These are phyloP conservation scores for Saturnispora silvae DNA, from an alignment of 805 yeast species.

Conservation along the genomic window DNA sequence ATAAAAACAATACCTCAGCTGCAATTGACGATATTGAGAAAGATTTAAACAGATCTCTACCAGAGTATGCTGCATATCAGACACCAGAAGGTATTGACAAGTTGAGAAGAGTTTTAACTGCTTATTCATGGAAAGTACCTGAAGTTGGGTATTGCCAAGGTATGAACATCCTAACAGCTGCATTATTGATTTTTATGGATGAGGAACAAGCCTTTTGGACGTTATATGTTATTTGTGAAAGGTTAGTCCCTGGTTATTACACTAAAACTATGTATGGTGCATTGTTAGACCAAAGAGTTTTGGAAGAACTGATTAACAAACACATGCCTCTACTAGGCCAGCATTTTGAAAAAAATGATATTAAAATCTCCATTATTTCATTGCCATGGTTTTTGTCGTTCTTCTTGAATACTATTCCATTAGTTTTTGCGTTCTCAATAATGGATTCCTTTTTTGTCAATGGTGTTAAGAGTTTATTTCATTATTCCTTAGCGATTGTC, in stretches of 20 bases:
- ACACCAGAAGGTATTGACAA: slow-evolving; percentile 73
- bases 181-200: slow-evolving; percentile 69
- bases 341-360: slow-evolving; percentile 68
- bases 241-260: slow-evolving; percentile 87
- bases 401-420: slow-evolving; percentile 87
- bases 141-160: slow-evolving; percentile 98
- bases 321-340: slow-evolving; percentile 85
- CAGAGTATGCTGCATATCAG: slow-evolving; percentile 94
- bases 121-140: slow-evolving; percentile 94
- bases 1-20: slow-evolving; percentile 53
- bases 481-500: slow-evolving; percentile 85
- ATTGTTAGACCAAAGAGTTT: slow-evolving; percentile 82
- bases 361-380: slow-evolving; percentile 86
- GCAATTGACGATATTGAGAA: slow-evolving; percentile 97
- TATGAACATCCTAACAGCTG: slow-evolving; percentile 89
- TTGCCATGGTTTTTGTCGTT: slow-evolving; percentile 93
- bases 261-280: slow-evolving; percentile 98
- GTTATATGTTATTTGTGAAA: slow-evolving; percentile 67
- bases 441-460: slow-evolving; percentile 83
- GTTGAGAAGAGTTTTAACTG: slow-evolving; percentile 78
- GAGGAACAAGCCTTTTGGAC: slow-evolving; percentile 99
- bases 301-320: slow-evolving; percentile 79
- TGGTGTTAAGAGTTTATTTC: slow-evolving; percentile 84
- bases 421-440: slow-evolving; percentile 84
- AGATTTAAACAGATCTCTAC: slow-evolving; percentile 86